Evolutionary conservation across 495 filamentous ascomycete species (phyloP).

Genomic region (Massariosphaeria phaeospora): DNA sequence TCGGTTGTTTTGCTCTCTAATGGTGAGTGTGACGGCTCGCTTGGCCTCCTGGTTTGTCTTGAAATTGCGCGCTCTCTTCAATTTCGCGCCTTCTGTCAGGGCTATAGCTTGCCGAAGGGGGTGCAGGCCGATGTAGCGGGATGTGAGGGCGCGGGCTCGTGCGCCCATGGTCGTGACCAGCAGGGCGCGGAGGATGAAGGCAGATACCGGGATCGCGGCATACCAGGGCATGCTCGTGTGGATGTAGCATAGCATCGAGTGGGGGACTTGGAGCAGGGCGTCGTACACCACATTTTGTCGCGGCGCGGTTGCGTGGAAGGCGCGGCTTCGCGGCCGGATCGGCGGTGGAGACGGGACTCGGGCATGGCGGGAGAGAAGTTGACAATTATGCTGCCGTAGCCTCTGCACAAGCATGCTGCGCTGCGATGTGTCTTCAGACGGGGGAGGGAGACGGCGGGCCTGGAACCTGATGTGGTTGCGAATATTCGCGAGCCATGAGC

Average conservation of each 20-base stretch:
- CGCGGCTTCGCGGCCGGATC: constrained; percentile 3
- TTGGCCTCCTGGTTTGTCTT: constrained; percentile 44
- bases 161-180: constrained; percentile 12
- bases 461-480: not conserved
- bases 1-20: constrained; percentile 18
- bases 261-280: constrained; percentile 9
- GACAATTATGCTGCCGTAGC: constrained; percentile 14
- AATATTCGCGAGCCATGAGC: too few species aligned
- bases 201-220: constrained; percentile 21
- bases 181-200: constrained; percentile 22
- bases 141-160: not conserved
- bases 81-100: constrained; percentile 32
- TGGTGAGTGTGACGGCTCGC: not conserved
- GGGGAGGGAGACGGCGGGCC: constrained; percentile 6
- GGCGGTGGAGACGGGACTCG: not conserved
- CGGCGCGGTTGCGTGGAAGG: constrained; percentile 27
- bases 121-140: constrained; percentile 7
- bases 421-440: too few species aligned
- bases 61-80: constrained; percentile 40
- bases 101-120: constrained; percentile 34
- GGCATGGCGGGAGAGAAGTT: constrained; percentile 15
- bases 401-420: too few species aligned
- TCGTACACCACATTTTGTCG: constrained; percentile 8
- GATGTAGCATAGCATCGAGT: constrained; percentile 12
- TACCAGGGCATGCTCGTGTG: constrained; percentile 26